Evolutionary conservation across 2,329 filamentous ascomycete species (phyloP).

Genomic region (Xylaria sp.): DNA sequence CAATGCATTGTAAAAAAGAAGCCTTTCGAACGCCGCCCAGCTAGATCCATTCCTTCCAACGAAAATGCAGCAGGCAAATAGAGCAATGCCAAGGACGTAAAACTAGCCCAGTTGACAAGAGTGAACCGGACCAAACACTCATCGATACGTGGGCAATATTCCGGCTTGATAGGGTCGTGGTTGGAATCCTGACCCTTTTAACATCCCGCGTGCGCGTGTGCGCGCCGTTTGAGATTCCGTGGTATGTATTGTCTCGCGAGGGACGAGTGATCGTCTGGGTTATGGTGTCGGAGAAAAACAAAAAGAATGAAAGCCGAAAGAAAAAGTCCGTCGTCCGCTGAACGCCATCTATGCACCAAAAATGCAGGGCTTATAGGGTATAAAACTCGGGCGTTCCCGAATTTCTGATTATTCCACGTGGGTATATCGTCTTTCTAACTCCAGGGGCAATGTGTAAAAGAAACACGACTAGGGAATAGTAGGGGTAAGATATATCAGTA

Average conservation of each 20-base stretch:
- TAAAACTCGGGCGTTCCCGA: slow-evolving; percentile 30
- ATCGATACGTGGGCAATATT: slow-evolving; percentile 9
- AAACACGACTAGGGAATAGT: slow-evolving; percentile 17
- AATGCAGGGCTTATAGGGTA: slow-evolving; percentile 34
- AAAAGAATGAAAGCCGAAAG: slow-evolving; percentile 10
- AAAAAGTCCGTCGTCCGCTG: slow-evolving; percentile 29
- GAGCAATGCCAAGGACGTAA: slow-evolving; percentile 11
- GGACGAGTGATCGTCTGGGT: not conserved
- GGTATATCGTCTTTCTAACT: slow-evolving; percentile 37
- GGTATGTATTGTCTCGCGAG: slow-evolving; percentile 4
- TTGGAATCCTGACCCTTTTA: not conserved
- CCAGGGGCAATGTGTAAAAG: slow-evolving; percentile 26
- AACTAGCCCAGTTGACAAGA: slow-evolving; percentile 11
- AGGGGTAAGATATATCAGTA: not conserved
- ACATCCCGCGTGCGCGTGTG: not conserved
- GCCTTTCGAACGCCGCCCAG: slow-evolving; percentile 27
- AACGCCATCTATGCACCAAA: slow-evolving; percentile 40
- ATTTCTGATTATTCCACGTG: slow-evolving; percentile 29
- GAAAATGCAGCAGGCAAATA: slow-evolving; percentile 37
- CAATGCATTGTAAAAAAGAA: slow-evolving; percentile 20
- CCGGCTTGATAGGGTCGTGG: not conserved
- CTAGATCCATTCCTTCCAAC: slow-evolving; percentile 22
- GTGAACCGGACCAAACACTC: not conserved
- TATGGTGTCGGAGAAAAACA: slow-evolving; percentile 15
- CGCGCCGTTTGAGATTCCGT: not conserved